Base-by-base conservation (phyloP, 495 filamentous ascomycete species). In the Aspergillus heteromorphus region DNA sequence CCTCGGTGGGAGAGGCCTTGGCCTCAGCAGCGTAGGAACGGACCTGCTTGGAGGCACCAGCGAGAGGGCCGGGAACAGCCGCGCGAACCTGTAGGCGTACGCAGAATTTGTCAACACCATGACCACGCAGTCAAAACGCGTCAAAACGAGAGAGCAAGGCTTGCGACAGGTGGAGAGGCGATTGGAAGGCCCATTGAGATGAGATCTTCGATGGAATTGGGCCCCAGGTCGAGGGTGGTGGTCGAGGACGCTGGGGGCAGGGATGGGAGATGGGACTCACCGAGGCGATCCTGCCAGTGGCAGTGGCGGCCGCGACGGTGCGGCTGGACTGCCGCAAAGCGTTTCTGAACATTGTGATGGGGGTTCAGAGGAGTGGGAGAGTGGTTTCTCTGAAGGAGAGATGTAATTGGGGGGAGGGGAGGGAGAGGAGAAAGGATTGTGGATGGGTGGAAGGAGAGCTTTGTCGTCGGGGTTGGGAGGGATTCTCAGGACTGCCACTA, bases 1-100 rank as follows among this genome's bases (percentile, higher is more conserved):
- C 93, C 81, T 98, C 93, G 62, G 93, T 97, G 63, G 93, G 93
- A 21, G 89, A 76, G 62, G 93, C 92, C 81, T 97, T 97, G 55
- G 90, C 89, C 74, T 95, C 91, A 74, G 83, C 80, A 68, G 92
- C 92, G 79, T 96, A 98, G 73, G 82, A 83, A 74, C 93, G 88
- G 73, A 84, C 77, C 74, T 95, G 87, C 75, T 88, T 79, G 67
- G 85, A 79, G 65, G 82, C 77, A 69, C 80, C 79, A 82, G 82
- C 84, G 75, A 86, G 67, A 71, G 80, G 79, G 62, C 83, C 82
- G 75, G 92, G 87, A 79, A 84, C 83, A 82, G 84, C 85, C 79
- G 87, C 86, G 85, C 90, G 90, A 79, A 83, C 83, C 91, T 92
- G 70, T 55, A 60, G 56, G 63, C 65, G 56, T 51, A 68, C 58